Conservation (phyloP, 768 basidiomycete species). For the Strobilomyces dryophilus region DNA sequence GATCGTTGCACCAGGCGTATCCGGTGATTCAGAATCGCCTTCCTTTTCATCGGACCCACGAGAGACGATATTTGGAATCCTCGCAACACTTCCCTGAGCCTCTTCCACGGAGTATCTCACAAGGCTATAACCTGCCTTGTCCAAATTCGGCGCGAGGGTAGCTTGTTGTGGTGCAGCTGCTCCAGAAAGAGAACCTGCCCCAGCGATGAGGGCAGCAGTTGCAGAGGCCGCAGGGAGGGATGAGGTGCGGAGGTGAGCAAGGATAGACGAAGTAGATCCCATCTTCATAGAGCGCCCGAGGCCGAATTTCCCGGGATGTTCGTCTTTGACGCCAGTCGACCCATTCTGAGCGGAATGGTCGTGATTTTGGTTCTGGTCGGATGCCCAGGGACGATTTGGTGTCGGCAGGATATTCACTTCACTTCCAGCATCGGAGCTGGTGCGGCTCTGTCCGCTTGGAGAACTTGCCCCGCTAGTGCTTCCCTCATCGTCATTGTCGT, state of each 20-base stretch:
- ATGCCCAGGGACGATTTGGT: conserved; percentile 22
- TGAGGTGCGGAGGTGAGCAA: conserved; percentile 16
- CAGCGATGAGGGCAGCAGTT: conserved; percentile 62
- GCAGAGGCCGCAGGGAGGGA: conserved; percentile 19
- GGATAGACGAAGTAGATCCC: conserved; percentile 26
- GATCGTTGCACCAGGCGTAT: conserved; percentile 15
- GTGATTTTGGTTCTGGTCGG: conserved; percentile 3
- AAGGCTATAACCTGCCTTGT: conserved; percentile 61
- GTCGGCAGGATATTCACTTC: conserved; percentile 15
- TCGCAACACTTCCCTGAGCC: not conserved
- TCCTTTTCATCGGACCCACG: conserved; percentile 4
- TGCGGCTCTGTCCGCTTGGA: conserved; percentile 15
- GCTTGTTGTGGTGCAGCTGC: conserved; percentile 49
- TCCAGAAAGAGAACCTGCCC: conserved; percentile 61
- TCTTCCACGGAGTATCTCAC: conserved; percentile 43
- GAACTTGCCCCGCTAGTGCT: conserved; percentile 21
- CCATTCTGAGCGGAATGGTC: conserved; percentile 2
- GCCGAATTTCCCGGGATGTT: not conserved
- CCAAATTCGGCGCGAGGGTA: conserved; percentile 53
- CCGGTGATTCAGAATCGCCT: conserved; percentile 10
- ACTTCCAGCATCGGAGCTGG: conserved; percentile 20
- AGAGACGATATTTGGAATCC: not conserved
- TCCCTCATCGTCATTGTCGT: conserved; percentile 28
- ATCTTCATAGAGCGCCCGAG: conserved; percentile 19
- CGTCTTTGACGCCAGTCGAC: not conserved